Conservation (phyloP, 2,329 filamentous ascomycete species). For the Rugonectria rugulosa region DNA sequence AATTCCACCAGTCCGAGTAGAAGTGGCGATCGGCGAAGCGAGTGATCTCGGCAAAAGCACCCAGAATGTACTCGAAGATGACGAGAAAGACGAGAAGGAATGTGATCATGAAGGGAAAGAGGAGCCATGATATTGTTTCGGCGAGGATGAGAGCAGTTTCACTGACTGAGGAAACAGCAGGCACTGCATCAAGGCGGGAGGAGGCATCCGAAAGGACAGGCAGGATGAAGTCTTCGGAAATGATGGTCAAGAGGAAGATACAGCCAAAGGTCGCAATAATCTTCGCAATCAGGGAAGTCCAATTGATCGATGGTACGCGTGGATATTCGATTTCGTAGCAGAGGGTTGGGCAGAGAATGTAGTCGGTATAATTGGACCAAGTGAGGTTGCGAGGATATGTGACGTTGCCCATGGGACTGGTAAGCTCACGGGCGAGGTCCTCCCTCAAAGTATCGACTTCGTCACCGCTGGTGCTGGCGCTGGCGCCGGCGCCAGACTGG, state of each 20-base stretch:
- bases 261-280: slow-evolving; percentile 91
- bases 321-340: slow-evolving; percentile 99
- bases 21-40: slow-evolving; percentile 94
- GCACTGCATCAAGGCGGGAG: slow-evolving; percentile 54
- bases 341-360: slow-evolving; percentile 88
- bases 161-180: slow-evolving; percentile 50
- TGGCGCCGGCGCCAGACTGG: slow-evolving; percentile 31
- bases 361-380: slow-evolving; percentile 83
- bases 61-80: slow-evolving; percentile 96
- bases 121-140: slow-evolving; percentile 87
- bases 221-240: slow-evolving; percentile 93
- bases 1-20: slow-evolving; percentile 82
- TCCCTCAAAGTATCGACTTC: slow-evolving; percentile 77
- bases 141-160: slow-evolving; percentile 83
- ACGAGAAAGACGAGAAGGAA: slow-evolving; percentile 96
- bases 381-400: slow-evolving; percentile 93
- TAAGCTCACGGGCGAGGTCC: slow-evolving; percentile 88
- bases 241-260: slow-evolving; percentile 92
- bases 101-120: slow-evolving; percentile 97
- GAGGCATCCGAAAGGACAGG: slow-evolving; percentile 82
- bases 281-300: slow-evolving; percentile 84
- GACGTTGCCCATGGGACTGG: slow-evolving; percentile 86
- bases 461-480: slow-evolving; percentile 44
- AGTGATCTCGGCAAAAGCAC: slow-evolving; percentile 93
- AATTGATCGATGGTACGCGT: slow-evolving; percentile 76